Evolutionary conservation across 345 rosid species (phyloP).

Genomic region (Geranium rotundifolium): DNA sequence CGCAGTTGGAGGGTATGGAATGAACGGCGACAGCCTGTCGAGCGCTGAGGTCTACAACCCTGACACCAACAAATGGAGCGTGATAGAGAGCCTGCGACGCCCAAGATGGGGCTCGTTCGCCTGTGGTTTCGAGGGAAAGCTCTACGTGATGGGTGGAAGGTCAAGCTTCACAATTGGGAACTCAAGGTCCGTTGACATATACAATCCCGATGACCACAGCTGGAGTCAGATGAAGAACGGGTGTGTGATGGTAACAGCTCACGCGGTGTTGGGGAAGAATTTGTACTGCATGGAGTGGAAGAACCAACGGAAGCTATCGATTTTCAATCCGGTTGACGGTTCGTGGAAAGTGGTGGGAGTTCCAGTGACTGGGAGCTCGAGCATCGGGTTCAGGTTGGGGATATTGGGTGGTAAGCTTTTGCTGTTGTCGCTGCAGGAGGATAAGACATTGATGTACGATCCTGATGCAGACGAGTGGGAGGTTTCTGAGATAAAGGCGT

Average conservation of each 20-base stretch:
- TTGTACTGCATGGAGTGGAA: conserved; percentile 92
- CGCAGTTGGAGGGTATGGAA: conserved; percentile 71
- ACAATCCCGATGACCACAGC: conserved; percentile 43
- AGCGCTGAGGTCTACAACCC: conserved; percentile 76
- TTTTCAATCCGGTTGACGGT: conserved; percentile 47
- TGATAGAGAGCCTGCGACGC: conserved; percentile 61
- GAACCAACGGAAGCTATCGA: conserved; percentile 63
- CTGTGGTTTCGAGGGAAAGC: conserved; percentile 61
- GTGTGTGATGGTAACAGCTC: conserved; percentile 88
- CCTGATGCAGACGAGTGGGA: conserved; percentile 72
- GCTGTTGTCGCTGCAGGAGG: conserved; percentile 49
- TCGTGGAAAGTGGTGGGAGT: conserved; percentile 72
- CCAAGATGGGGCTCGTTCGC: conserved; percentile 90
- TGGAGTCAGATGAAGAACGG: conserved; percentile 88
- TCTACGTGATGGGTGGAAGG: conserved; percentile 89
- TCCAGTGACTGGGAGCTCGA: conserved; percentile 65
- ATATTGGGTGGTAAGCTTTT: conserved; percentile 62
- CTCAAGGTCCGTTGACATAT: conserved; percentile 64
- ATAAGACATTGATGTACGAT: conserved; percentile 51
- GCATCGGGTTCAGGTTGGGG: conserved; percentile 62
- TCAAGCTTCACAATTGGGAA: conserved; percentile 88
- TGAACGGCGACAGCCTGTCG: conserved; percentile 57
- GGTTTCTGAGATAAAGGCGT: conserved; percentile 51
- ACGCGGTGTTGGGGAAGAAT: conserved; percentile 62
- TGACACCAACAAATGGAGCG: conserved; percentile 43